Evolutionary conservation across 192 early-diverging fungal species (phyloP), one percentile per base, ranked within the genome.

Genomic region (Mortierella claussenii): DNA sequence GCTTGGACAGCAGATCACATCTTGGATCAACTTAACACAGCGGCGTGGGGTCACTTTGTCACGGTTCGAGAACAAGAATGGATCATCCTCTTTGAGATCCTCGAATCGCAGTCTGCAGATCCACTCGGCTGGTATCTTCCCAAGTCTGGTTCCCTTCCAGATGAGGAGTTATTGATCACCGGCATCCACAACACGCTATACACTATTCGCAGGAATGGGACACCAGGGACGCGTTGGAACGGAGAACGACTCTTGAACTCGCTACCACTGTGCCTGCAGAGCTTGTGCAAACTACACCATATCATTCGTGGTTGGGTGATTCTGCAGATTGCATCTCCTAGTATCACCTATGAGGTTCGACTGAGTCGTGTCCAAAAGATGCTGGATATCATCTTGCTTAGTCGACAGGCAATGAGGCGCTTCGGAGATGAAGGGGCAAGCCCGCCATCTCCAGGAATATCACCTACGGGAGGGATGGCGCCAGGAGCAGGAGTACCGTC

Each of bases 271-370:
- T 84, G 87, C 55, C 88, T 93, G 26, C 89, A 91, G 42, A 78
- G 80, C 34, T 68, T 93, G 48, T 85, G 87, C 51, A 85, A 82
- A 55, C 79, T 91, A 50, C 90, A 93, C 60, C 86, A 85, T 57
- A 71, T 82, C 20, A 89, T 93, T 51, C 87, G 89, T 8, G 83
- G 85, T 4, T 93, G 90, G 89, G 85, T 88, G 2, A 88, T 88
- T 44, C 68, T 81, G 0, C 86, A 93, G 62, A 69, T 93, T 40
- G 63, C 86, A 3, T 74, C 83, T 18, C 75, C 82, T 0, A 59
- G 64, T 0, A 75, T 90, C 44, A 58, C 83, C 34, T 69, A 83
- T 27, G 57, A 83, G 13, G 74, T 79, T 50, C 82, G 91, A n/a
- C 81, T 87, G 1, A 70, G 71, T 0, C 79, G 86, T 9, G 85